phyloP scores from a whole-genome alignment of 345 rosid genomes.

The Cardamine chenopodiifolia region DNA sequence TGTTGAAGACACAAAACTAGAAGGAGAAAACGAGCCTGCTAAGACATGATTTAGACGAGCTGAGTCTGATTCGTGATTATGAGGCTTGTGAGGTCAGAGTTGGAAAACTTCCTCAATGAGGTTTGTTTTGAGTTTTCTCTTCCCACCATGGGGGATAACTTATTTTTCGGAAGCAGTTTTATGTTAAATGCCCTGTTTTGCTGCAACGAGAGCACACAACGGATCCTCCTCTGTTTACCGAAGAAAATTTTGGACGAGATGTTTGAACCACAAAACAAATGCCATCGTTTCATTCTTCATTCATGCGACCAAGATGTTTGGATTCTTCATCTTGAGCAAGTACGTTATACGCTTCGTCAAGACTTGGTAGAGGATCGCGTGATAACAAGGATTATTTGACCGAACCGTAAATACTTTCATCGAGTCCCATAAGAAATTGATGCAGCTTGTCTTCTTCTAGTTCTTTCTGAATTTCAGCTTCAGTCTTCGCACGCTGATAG shows the following conservation, averaged over 20 bases:
- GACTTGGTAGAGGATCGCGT: neutral
- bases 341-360: neutral
- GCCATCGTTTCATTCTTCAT: neutral
- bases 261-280: neutral
- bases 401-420: neutral
- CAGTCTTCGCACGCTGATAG: neutral
- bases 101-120: no score
- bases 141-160: no score
- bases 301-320: neutral
- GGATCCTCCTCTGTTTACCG: no score
- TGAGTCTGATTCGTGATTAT: no score
- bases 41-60: no score
- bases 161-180: no score
- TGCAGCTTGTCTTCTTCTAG: neutral
- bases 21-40: accelerated
- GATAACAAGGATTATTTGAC: neutral
- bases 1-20: no score
- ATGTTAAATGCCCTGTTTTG: no score
- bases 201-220: no score
- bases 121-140: no score
- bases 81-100: no score
- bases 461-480: neutral
- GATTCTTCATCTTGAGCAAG: neutral
- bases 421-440: neutral
- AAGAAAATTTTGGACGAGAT: no score